Evolutionary conservation across 257 asterid genomes (phyloP).

Genomic region (Lycium ferocissimum): DNA sequence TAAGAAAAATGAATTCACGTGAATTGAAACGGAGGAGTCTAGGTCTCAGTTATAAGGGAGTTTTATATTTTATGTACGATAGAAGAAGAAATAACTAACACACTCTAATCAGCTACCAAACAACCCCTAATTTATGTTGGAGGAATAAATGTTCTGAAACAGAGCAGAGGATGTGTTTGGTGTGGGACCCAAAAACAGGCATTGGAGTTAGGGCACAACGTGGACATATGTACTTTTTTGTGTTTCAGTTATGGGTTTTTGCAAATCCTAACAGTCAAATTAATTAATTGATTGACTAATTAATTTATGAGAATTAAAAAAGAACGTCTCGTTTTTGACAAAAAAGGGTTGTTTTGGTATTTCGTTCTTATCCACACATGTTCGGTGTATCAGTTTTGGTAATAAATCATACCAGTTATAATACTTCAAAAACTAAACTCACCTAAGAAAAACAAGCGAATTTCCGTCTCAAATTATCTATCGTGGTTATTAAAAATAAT

Average conservation of each 20-base stretch:
- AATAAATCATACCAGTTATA: not conserved
- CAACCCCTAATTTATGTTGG: not conserved
- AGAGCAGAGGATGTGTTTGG: slow-evolving; percentile 5
- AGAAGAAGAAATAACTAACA: no score
- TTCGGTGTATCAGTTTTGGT: not conserved
- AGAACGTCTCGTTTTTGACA: not conserved
- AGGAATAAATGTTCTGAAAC: slow-evolving; percentile 25
- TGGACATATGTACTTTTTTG: slow-evolving; percentile 11
- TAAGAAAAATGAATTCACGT: no score
- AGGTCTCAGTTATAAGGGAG: no score
- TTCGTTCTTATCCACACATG: not conserved
- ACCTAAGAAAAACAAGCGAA: not conserved
- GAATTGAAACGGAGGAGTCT: no score
- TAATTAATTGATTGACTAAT: not conserved
- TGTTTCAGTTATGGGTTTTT: slow-evolving; percentile 21
- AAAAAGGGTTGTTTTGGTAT: no score
- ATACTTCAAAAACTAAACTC: not conserved
- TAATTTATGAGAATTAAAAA: not conserved
- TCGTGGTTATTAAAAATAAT: no score
- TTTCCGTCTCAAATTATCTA: no score
- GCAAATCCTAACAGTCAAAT: slow-evolving; percentile 3
- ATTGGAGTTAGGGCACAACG: slow-evolving; percentile 13
- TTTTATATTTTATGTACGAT: no score
- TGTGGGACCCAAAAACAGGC: slow-evolving; percentile 19
- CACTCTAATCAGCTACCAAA: no score